Evolutionary conservation across 1,284 basidiomycete genomes (phyloP).

Genomic region (Rhizopogon parksii): DNA sequence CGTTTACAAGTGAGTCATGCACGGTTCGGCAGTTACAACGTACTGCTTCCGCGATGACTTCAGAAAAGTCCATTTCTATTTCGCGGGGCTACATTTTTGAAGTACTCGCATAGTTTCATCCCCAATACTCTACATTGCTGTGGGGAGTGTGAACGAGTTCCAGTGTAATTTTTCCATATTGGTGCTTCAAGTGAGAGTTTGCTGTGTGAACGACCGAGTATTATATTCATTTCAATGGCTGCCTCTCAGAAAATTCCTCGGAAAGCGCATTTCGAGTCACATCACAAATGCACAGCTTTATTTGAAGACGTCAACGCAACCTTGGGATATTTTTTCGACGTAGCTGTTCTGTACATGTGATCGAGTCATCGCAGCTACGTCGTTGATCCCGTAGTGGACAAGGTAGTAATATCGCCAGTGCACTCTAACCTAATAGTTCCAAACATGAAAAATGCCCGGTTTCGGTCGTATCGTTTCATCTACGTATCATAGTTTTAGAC

Average conservation of each 20-base stretch:
- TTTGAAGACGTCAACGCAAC: background rate
- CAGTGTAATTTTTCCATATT: background rate
- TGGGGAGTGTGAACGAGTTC: background rate
- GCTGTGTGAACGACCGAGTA: background rate
- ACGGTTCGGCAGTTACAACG: background rate
- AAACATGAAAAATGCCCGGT: background rate
- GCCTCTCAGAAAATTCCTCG: background rate
- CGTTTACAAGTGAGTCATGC: background rate
- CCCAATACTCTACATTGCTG: background rate
- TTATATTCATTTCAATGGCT: too few species aligned
- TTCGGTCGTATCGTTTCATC: conserved; percentile 15
- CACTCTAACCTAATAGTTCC: background rate
- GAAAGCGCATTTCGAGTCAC: background rate
- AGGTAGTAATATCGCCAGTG: background rate
- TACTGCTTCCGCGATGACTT: background rate
- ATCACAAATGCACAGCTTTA: background rate
- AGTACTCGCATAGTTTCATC: background rate
- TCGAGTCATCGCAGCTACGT: background rate
- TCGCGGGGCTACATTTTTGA: background rate
- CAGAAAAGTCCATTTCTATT: background rate
- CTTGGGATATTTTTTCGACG: background rate
- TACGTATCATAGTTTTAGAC: conserved; percentile 8
- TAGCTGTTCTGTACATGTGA: background rate
- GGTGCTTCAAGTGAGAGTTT: background rate
- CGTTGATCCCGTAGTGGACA: background rate